These are phyloP conservation scores for Conoideocrella luteorostrata DNA, from an alignment of 2,329 filamentous ascomycete species.

Conservation along the genomic window DNA sequence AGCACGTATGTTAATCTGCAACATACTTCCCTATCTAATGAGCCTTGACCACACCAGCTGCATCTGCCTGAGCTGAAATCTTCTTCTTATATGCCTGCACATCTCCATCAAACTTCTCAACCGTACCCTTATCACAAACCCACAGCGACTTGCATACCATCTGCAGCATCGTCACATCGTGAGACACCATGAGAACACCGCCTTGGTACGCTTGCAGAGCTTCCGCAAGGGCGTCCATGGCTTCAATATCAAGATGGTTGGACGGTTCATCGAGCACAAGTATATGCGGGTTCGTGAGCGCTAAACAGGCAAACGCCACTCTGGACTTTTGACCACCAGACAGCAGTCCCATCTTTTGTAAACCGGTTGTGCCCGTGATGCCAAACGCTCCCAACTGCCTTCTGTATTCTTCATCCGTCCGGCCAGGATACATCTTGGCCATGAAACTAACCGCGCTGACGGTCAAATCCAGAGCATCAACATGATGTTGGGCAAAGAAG, in stretches of 20 bases:
- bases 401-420: slow-evolving; percentile 93
- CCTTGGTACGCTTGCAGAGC: slow-evolving; percentile 84
- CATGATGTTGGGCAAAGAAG: slow-evolving; percentile 98
- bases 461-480: slow-evolving; percentile 88
- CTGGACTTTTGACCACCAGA: slow-evolving; percentile 98
- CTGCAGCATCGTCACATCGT: slow-evolving; percentile 98
- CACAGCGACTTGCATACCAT: slow-evolving; percentile 91
- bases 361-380: slow-evolving; percentile 87
- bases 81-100: slow-evolving; percentile 97
- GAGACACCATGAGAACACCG: slow-evolving; percentile 95
- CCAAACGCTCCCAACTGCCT: slow-evolving; percentile 86
- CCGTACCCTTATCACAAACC: slow-evolving; percentile 91
- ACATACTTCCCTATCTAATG: slow-evolving; percentile 33
- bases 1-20: neutral
- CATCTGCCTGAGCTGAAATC: slow-evolving; percentile 83
- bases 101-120: slow-evolving; percentile 93
- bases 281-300: slow-evolving; percentile 90
- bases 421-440: slow-evolving; percentile 84
- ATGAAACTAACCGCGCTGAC: slow-evolving; percentile 92
- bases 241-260: slow-evolving; percentile 98
- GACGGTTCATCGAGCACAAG: slow-evolving; percentile 96
- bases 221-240: slow-evolving; percentile 89
- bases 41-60: slow-evolving; percentile 73
- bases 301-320: slow-evolving; percentile 95
- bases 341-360: slow-evolving; percentile 90